Conservation (phyloP, 768 basidiomycete species). For the Podaxis sp. region DNA sequence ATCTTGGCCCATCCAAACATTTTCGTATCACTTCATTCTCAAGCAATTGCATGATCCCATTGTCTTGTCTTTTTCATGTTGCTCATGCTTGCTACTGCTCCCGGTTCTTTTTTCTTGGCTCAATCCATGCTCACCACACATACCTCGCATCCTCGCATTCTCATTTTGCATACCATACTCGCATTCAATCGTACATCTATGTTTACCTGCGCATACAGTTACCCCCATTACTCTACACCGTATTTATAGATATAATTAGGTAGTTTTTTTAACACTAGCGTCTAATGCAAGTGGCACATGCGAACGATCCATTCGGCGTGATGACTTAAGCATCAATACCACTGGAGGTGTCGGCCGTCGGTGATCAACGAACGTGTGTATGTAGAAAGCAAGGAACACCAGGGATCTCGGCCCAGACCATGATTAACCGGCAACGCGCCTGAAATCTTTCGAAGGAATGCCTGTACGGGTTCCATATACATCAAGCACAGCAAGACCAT, state of each 20-base stretch:
- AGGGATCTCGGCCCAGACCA: not conserved
- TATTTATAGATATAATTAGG: constrained; percentile 9
- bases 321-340: not conserved
- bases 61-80: not conserved
- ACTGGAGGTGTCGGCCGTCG: not conserved
- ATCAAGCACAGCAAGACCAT: not conserved
- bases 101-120: not conserved
- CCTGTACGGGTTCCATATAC: not conserved
- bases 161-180: constrained; percentile 4
- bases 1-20: constrained; percentile 1
- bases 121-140: constrained; percentile 1
- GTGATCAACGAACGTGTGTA: not conserved
- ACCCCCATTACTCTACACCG: constrained; percentile 3
- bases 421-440: not conserved
- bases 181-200: not conserved
- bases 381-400: not conserved
- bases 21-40: constrained; percentile 1
- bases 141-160: not conserved
- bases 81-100: not conserved
- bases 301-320: not conserved
- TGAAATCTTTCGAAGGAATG: not conserved
- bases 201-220: constrained; percentile 2
- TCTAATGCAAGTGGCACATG: not conserved
- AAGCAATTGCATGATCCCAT: not conserved
- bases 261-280: not conserved